These are phyloP conservation scores for Hypoxylon sp. DNA, from an alignment of 2,329 filamentous ascomycete species.

Conservation along the genomic window DNA sequence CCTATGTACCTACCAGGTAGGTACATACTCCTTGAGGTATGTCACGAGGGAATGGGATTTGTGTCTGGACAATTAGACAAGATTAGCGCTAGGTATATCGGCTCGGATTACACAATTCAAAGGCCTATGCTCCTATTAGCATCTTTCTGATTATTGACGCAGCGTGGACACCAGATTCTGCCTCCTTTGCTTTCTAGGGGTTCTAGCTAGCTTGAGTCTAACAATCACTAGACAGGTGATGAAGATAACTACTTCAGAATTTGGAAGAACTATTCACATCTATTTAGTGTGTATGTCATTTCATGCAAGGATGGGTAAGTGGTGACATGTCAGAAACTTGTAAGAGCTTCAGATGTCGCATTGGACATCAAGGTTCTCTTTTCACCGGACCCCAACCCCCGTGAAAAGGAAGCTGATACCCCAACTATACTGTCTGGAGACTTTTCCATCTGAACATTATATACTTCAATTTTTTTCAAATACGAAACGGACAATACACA, in stretches of 20 bases:
- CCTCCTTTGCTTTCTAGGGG: slow-evolving; percentile 4
- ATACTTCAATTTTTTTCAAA: too few species aligned
- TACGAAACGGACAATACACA: neutral
- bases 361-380: slow-evolving; percentile 30
- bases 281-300: neutral
- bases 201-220: neutral
- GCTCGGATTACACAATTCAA: slow-evolving; percentile 6
- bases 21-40: too few species aligned
- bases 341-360: slow-evolving; percentile 6
- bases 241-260: neutral
- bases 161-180: slow-evolving; percentile 3
- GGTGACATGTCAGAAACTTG: slow-evolving; percentile 16
- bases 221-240: neutral
- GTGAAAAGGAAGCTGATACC: slow-evolving; percentile 5
- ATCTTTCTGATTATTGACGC: neutral
- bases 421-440: too few species aligned
- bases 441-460: too few species aligned
- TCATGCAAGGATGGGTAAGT: neutral
- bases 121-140: slow-evolving; percentile 2
- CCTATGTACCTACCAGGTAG: too few species aligned
- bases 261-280: neutral
- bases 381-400: slow-evolving; percentile 13
- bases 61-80: slow-evolving; percentile 4
- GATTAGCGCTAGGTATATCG: neutral
- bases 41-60: neutral